phyloP scores from a whole-genome alignment of 495 filamentous ascomycete genomes.

The Daldinia loculata region DNA sequence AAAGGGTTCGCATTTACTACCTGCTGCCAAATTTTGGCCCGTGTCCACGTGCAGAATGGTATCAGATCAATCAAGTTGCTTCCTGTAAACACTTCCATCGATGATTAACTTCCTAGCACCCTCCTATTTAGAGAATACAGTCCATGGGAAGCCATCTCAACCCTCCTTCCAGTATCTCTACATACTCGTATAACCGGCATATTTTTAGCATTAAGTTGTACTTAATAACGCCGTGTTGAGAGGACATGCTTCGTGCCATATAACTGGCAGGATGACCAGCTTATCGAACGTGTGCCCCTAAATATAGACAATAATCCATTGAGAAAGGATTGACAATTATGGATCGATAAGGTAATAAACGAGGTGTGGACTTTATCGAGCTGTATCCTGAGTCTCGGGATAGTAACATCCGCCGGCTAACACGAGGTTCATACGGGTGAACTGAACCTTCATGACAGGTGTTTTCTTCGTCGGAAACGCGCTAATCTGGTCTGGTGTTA shows the following conservation, averaged over 20 bases:
- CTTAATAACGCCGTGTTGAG: neutral
- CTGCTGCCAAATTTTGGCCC: neutral
- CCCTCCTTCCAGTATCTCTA: neutral
- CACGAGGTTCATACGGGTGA: constrained; percentile 92
- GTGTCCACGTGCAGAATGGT: constrained; percentile 8
- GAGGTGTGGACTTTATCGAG: constrained; percentile 9
- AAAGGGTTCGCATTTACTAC: constrained; percentile 1
- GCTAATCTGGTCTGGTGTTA: constrained; percentile 90
- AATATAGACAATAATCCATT: neutral
- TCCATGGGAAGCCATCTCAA: neutral
- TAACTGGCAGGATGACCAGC: neutral
- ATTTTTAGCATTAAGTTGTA: neutral
- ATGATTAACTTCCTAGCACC: neutral
- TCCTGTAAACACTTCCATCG: neutral
- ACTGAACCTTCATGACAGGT: constrained; percentile 90
- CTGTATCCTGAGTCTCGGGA: constrained; percentile 48
- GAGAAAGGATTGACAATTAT: neutral
- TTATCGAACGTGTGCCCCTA: neutral
- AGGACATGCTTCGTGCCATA: neutral
- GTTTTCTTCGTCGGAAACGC: constrained; percentile 96
- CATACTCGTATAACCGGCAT: neutral
- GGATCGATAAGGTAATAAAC: neutral
- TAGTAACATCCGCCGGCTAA: constrained; percentile 85
- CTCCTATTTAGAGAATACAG: neutral
- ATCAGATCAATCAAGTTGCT: constrained; percentile 7